Evolutionary conservation across 257 asterid species (phyloP), one percentile per base, ranked within the genome.

Genomic region (Nicotiana paniculata): DNA sequence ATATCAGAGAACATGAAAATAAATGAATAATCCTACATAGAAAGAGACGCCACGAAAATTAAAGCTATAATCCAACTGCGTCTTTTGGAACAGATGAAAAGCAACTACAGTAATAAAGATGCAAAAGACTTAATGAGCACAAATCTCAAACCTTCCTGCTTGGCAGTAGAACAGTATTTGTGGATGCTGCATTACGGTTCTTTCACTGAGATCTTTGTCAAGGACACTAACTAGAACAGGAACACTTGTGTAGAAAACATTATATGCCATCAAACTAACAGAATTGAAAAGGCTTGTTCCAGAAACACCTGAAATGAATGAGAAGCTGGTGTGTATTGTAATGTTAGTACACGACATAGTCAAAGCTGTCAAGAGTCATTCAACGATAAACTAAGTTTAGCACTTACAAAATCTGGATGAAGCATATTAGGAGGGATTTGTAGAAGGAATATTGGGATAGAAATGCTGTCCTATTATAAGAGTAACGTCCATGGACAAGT

Each of bases 401-500:
- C 85, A 93, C 99, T 92, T 89, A 96, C 99, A 96, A 94, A 84
- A 96, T 96, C 88, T 96, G 99, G 89, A 94, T 96, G 82, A 96
- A 96, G 86, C 99, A 96, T 84, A 96, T 91, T 43, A 96, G 91
- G 84, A 96, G 86, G 78, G 99, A 96, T 90, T 96, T 96, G 82
- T 96, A 96, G 91, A 96, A 96, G 78, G 97, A 96, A 89, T 96
- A 96, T 79, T 96, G 99, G 85, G 98, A 94, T 84, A 96, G 97
- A 89, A 96, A 96, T 32, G 99, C 94, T 17, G 99, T 96, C 80
- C 99, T 95, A 84, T 96, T 96, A 85, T 96, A 96, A 81, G 99
- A 96, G 89, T 96, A 94, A 70, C 98, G 97, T 48, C 99, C 99
- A 35, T 96, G 99, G 79, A 96, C 98, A 87, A 96, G 98, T 91